Conservation (phyloP, 495 filamentous ascomycete species). For the Tuber indicum region DNA sequence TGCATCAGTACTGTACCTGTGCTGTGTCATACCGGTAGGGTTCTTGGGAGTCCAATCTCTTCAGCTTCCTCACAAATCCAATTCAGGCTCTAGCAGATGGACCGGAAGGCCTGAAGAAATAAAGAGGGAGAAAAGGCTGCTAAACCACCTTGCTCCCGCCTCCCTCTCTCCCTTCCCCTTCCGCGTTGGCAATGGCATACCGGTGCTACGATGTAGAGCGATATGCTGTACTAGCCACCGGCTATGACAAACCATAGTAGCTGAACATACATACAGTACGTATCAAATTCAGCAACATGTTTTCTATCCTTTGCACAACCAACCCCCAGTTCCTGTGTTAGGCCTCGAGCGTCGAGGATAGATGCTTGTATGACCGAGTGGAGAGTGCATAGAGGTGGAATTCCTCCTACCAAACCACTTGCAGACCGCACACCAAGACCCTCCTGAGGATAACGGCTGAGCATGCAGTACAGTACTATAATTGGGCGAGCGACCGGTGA, state of each 20-base stretch:
- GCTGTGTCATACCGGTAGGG: not conserved
- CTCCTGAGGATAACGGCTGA: not conserved
- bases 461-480: not conserved
- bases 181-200: not conserved
- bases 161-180: not conserved
- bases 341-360: not conserved
- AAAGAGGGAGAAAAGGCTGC: not conserved
- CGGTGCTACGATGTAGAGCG: too few species aligned
- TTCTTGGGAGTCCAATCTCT: not conserved
- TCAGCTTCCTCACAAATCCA: not conserved
- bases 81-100: not conserved
- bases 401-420: not conserved
- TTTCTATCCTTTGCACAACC: not conserved
- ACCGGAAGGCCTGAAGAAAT: not conserved
- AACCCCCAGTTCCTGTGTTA: not conserved
- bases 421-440: not conserved
- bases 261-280: not conserved
- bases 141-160: not conserved
- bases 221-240: not conserved
- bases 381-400: not conserved
- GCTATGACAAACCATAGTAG: not conserved
- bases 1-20: too few species aligned
- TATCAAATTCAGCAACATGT: not conserved
- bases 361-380: not conserved
- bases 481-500: not conserved